These are phyloP conservation scores for Aegilops tauschii DNA, from an alignment of 176 grass and related monocot genomes.

Conservation along the genomic window DNA sequence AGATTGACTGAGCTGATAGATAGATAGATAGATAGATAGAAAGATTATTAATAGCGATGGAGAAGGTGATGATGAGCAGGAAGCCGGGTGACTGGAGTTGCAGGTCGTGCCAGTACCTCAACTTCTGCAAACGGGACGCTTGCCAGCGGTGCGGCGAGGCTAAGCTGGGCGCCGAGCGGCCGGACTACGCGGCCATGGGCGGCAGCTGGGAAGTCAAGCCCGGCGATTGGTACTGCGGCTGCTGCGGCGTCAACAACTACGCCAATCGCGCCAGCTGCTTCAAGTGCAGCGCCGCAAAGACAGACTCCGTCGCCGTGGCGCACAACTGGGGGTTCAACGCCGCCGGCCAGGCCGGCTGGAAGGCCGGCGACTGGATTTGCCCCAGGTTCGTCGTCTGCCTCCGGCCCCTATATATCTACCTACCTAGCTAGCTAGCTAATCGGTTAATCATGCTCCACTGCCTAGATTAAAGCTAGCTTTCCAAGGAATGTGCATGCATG, in stretches of 20 bases:
- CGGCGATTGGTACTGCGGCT: conserved; percentile 82
- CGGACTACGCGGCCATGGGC: conserved; percentile 34
- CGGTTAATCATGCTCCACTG: not conserved
- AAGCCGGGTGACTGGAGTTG: conserved; percentile 92
- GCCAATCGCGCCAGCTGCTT: conserved; percentile 75
- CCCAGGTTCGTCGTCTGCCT: conserved; percentile 38
- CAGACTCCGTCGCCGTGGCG: conserved; percentile 56
- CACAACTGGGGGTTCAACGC: conserved; percentile 66
- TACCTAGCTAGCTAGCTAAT: not conserved
- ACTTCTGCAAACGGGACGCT: conserved; percentile 84
- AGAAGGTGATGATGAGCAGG: conserved; percentile 57
- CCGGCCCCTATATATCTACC: not conserved
- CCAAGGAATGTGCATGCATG: conserved; percentile 7
- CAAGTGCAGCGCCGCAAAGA: conserved; percentile 78
- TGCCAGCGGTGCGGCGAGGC: conserved; percentile 81
- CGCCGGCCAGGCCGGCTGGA: conserved; percentile 57
- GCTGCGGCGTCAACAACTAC: conserved; percentile 78
- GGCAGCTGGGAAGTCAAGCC: conserved; percentile 85
- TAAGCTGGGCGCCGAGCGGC: conserved; percentile 53
- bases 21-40: not conserved
- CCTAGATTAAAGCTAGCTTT: not conserved
- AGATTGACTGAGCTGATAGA: not conserved
- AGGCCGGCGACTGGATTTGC: conserved; percentile 90
- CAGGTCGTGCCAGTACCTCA: conserved; percentile 83
- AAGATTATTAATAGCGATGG: not conserved